Conservation (phyloP, 306 rosid genomes). For the Malus sieversii region DNA sequence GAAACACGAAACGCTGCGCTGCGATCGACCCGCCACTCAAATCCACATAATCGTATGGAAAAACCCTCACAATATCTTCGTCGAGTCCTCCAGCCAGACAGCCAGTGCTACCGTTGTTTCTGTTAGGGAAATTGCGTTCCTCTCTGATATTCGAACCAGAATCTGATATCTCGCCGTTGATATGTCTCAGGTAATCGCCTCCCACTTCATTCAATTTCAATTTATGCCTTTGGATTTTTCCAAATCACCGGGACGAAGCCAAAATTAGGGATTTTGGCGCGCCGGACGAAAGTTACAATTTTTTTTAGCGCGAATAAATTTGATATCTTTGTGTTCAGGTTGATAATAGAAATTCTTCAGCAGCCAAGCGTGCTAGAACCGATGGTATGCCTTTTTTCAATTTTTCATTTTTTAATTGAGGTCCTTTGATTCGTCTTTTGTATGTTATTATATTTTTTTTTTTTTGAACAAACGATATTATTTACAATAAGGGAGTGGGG, state of each 20-base stretch:
- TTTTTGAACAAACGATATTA: not conserved
- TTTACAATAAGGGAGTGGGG: too few relatives aligned
- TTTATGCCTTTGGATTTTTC: not conserved
- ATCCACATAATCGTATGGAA: not conserved
- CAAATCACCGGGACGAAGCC: not conserved
- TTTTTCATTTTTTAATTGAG: not conserved
- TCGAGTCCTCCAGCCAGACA: not conserved
- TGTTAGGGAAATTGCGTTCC: not conserved
- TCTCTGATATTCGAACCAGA: not conserved
- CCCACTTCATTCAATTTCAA: not conserved
- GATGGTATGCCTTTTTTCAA: constrained; percentile 48
- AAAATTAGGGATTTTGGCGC: constrained; percentile 9
- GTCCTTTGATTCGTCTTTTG: not conserved
- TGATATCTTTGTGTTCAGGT: constrained; percentile 38
- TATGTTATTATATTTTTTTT: not conserved
- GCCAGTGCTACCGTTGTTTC: not conserved
- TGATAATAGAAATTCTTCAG: constrained; percentile 91
- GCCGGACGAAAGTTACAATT: not conserved
- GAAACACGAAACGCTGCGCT: not conserved
- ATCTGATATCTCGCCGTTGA: constrained; percentile 6
- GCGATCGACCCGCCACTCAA: not conserved
- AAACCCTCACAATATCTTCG: not conserved
- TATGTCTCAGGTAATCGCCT: constrained; percentile 47
- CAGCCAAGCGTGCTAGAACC: constrained; percentile 96
- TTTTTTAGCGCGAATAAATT: not conserved